A percentile compares a stretch with the other conserved stretches of the same genome.
Evolutionary conservation across 257 asterid genomes (phyloP).

Genomic region (Nyctanthes arbortristis): DNA sequence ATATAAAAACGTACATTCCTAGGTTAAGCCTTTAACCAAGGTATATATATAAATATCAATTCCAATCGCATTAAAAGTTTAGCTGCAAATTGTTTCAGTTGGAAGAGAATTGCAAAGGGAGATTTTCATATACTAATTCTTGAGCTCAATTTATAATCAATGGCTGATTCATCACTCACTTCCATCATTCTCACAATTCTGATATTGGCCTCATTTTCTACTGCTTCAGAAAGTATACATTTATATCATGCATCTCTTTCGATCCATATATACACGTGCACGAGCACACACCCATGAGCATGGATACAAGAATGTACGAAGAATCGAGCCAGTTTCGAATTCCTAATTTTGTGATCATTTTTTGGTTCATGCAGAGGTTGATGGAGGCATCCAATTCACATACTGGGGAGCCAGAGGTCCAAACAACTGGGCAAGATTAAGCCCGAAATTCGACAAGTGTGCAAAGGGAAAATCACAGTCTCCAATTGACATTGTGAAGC

Average conservation of each 20-base stretch:
- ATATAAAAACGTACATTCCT: no score
- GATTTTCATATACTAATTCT: background rate
- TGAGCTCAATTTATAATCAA: background rate
- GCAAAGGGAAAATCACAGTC: constrained; percentile 17
- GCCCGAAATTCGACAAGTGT: constrained; percentile 36
- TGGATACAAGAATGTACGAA: no score
- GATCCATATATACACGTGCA: no score
- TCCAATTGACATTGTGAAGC: constrained; percentile 25
- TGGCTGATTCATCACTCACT: background rate
- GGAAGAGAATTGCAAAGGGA: no score
- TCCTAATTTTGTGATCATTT: no score
- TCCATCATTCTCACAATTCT: background rate
- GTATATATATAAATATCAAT: no score
- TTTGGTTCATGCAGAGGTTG: background rate
- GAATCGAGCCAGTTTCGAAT: no score
- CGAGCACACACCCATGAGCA: no score
- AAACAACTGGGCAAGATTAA: constrained; percentile 41
- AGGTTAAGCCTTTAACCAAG: no score
- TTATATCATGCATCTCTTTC: background rate
- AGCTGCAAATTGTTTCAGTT: no score
- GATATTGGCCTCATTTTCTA: background rate
- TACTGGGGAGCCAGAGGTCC: constrained; percentile 44
- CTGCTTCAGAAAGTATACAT: background rate
- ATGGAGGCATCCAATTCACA: constrained; percentile 19
- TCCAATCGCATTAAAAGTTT: background rate